Evolutionary conservation across 139 green algal genomes (phyloP), one percentile per base, ranked within the genome.

Genomic region (Tetraselmis chui): DNA sequence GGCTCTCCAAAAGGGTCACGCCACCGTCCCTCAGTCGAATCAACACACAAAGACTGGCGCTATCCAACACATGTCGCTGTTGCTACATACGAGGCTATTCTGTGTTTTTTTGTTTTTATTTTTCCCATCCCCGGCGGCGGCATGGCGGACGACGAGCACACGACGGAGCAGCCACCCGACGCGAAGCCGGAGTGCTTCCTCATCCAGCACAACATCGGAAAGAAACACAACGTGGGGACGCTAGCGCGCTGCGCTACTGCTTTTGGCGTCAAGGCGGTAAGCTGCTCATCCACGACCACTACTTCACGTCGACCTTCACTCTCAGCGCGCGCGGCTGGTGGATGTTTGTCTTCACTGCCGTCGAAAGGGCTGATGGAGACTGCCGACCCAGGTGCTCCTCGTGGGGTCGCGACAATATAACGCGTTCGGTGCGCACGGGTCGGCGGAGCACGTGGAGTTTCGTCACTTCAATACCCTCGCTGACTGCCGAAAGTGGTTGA

Each of bases 401-500:
- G 93, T 98, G 0, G 96, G 96, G 0, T 92, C 86, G 0, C 83
- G 91, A 0, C 81, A 94, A 22, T 98, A 94, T 91, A 96, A 96
- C 82, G 93, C 91, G 0, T 99, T 98, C 86, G 96, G 95, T 0
- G 90, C 84, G 11, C 96, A 99, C 79, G 96, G 96, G 22, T 83
- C 92, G 1, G 79, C 45, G 23, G 87, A 89, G 26, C 83, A 93
- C 76, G 91, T 98, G 0, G 28, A 84, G 23, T 78, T 91, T 45
- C 80, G 80, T n/a, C 91, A 97, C 87, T 96, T 92, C 76, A n/a
- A 67, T 22, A 94, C 85, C 0, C 84, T 98, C 31, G 83, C 93
- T 31, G 84, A 93, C 24, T 97, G 93, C 76, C 88, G 87, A 28
- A 23, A 28, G 0, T 89, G 85, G 58, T 76, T 95, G 29, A 89